Percentiles rank a stretch among this genome's conserved stretches.
Conservation (phyloP, 495 filamentous ascomycete genomes). For the Penicillium macrosclerotiorum region DNA sequence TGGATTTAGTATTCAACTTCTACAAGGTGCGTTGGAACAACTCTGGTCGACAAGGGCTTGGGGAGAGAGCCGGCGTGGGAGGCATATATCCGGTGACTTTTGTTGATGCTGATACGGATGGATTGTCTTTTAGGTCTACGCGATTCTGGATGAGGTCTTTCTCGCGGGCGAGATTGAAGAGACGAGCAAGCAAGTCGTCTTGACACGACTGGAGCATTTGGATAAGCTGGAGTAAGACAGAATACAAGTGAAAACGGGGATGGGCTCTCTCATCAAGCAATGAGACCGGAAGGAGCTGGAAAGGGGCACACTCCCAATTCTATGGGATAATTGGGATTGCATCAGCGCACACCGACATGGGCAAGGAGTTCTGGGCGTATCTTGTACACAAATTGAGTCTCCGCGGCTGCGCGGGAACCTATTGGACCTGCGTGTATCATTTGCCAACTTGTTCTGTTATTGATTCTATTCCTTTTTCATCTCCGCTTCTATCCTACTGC, state of each 20-base stretch:
- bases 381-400: background rate
- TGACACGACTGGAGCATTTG: slow-evolving; percentile 90
- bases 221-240: slow-evolving; percentile 93
- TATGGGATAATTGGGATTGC: slow-evolving; percentile 6
- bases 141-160: slow-evolving; percentile 96
- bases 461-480: no score
- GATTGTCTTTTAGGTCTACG: slow-evolving; percentile 74
- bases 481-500: no score
- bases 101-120: slow-evolving; percentile 7
- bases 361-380: slow-evolving; percentile 25
- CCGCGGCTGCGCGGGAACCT: no score
- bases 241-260: no score
- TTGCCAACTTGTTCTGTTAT: no score
- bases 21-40: slow-evolving; percentile 78
- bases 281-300: no score
- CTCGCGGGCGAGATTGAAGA: slow-evolving; percentile 97
- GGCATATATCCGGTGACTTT: background rate
- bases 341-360: slow-evolving; percentile 19
- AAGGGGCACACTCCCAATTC: background rate
- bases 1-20: slow-evolving; percentile 98
- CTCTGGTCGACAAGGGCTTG: no score
- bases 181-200: slow-evolving; percentile 95
- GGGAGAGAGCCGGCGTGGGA: background rate
- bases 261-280: no score
- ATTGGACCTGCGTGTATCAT: no score